Conservation (phyloP, 208 protist species). For the Borovskyia barvae region DNA sequence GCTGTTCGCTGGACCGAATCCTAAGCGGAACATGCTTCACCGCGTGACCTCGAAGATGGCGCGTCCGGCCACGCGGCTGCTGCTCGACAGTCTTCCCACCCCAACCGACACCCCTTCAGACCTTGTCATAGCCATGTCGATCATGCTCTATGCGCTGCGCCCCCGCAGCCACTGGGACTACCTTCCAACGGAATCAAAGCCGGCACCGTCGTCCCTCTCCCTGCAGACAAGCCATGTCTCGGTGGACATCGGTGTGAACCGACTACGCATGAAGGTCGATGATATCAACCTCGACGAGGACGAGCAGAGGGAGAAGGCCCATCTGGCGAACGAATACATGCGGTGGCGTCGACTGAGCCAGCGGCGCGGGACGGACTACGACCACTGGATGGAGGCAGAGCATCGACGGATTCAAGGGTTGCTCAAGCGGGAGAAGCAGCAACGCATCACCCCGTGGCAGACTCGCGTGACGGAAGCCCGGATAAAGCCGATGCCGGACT, state of each 20-base stretch:
- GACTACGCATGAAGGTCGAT: constrained; percentile 46
- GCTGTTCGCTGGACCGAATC: constrained; percentile 81
- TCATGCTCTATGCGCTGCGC: constrained; percentile 71
- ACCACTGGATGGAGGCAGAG: constrained; percentile 86
- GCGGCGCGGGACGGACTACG: constrained; percentile 60
- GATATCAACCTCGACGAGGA: constrained; percentile 80
- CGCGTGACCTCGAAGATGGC: constrained; percentile 42
- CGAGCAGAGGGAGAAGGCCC: constrained; percentile 55
- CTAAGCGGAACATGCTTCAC: constrained; percentile 72
- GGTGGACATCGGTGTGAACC: constrained; percentile 76
- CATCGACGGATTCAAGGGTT: constrained; percentile 50
- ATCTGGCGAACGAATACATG: constrained; percentile 64
- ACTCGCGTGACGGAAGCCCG: constrained; percentile 3
- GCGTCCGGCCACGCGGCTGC: constrained; percentile 51
- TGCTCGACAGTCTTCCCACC: constrained; percentile 52
- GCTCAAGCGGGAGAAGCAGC: constrained; percentile 36
- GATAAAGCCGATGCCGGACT: constrained; percentile 47
- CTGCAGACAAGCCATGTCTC: constrained; percentile 50
- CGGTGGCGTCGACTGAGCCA: constrained; percentile 58
- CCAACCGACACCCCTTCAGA: constrained; percentile 39
- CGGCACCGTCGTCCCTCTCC: constrained; percentile 27
- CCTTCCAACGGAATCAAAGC: constrained; percentile 40
- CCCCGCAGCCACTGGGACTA: constrained; percentile 86
- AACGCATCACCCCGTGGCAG: constrained; percentile 48
- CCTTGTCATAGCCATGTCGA: constrained; percentile 56